These are phyloP conservation scores for Diaporthe aspalathi DNA, from an alignment of 2,329 filamentous ascomycete genomes.

Conservation along the genomic window DNA sequence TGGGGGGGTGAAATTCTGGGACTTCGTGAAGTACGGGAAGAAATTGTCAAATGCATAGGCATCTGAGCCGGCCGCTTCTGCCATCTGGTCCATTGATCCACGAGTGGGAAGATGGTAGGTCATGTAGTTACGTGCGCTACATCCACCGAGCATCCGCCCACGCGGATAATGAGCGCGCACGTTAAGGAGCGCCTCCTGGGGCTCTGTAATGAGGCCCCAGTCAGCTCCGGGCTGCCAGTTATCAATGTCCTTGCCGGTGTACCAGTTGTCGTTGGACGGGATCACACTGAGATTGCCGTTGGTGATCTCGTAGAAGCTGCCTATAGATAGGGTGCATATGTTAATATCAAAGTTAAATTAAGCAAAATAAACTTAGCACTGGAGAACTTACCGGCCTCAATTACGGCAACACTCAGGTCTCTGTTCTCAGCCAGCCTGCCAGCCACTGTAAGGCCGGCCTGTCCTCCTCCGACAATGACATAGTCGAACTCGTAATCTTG, in stretches of 20 bases:
- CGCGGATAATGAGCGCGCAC: conserved; percentile 19
- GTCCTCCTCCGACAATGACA: conserved; percentile 29
- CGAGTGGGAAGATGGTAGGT: conserved; percentile 21
- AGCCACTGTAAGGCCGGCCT: conserved; percentile 29
- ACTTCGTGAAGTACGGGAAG: conserved; percentile 16
- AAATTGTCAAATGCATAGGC: conserved; percentile 28
- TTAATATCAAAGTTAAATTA: too few relatives aligned
- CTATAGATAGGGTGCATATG: too few relatives aligned
- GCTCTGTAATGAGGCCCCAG: conserved; percentile 31
- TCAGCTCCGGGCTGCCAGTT: conserved; percentile 17
- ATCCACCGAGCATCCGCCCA: conserved; percentile 20
- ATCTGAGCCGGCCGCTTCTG: not conserved
- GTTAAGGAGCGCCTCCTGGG: conserved; percentile 8
- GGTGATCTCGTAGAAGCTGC: conserved; percentile 29
- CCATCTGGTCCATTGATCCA: conserved; percentile 4
- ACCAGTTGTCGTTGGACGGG: not conserved
- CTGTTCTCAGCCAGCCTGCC: conserved; percentile 7
- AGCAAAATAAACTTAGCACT: too few relatives aligned
- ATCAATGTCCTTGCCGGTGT: not conserved
- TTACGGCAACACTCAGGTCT: conserved; percentile 40
- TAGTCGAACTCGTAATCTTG: conserved; percentile 44
- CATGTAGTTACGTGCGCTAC: conserved; percentile 31
- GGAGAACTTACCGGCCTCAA: too few relatives aligned
- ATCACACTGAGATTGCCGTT: conserved; percentile 23
- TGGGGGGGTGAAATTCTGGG: conserved; percentile 26